These are phyloP conservation scores for Beta vulgaris DNA, from an alignment of 148 eudicot species.

Conservation along the genomic window DNA sequence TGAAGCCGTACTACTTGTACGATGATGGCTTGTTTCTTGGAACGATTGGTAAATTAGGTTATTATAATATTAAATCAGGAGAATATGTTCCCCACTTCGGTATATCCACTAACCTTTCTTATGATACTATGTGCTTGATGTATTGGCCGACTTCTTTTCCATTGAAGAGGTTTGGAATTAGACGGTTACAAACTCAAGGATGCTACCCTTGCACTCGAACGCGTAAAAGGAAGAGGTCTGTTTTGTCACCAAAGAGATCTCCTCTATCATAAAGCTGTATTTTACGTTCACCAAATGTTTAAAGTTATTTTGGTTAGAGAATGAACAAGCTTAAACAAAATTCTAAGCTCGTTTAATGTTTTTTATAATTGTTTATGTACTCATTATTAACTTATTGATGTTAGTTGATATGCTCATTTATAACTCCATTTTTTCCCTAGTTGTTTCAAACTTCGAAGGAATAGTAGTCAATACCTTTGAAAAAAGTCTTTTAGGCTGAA, in stretches of 20 bases:
- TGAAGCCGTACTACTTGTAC: neutral
- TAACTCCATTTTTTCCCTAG: too few species aligned
- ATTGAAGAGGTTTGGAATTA: neutral
- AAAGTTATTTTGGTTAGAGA: too few species aligned
- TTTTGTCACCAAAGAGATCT: neutral
- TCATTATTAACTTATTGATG: too few species aligned
- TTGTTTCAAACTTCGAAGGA: too few species aligned
- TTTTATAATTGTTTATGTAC: too few species aligned
- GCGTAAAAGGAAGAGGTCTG: neutral
- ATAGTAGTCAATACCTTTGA: too few species aligned
- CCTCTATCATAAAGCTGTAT: neutral
- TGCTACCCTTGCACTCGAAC: neutral
- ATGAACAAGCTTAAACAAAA: too few species aligned
- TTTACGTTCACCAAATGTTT: too few species aligned
- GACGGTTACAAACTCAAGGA: neutral
- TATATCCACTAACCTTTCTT: neutral
- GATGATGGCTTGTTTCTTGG: neutral
- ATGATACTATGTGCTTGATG: neutral
- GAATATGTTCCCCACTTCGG: neutral
- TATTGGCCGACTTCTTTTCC: neutral
- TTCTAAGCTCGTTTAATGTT: too few species aligned
- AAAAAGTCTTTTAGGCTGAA: too few species aligned
- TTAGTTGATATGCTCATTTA: too few species aligned
- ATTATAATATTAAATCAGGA: neutral
- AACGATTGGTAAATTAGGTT: neutral